Evolutionary conservation across 495 filamentous ascomycete species (phyloP).

Genomic region (Xylaria telfairii): DNA sequence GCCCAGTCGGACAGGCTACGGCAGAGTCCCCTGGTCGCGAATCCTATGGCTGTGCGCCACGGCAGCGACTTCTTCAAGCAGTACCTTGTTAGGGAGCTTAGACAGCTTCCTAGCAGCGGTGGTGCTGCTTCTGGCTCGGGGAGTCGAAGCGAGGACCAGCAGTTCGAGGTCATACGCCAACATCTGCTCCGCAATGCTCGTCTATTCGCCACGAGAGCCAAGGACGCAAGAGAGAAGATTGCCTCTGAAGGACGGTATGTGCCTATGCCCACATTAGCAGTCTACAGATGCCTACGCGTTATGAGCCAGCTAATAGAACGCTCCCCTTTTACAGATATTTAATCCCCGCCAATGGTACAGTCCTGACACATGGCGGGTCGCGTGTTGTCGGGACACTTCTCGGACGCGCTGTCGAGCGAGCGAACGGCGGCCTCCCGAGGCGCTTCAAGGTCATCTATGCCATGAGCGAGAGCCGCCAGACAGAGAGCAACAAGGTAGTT

Average conservation of each 20-base stretch:
- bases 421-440: slow-evolving; percentile 57
- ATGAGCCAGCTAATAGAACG: slow-evolving; percentile 3
- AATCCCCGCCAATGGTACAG: slow-evolving; percentile 73
- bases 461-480: slow-evolving; percentile 50
- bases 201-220: slow-evolving; percentile 86
- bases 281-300: not conserved
- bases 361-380: slow-evolving; percentile 87
- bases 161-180: slow-evolving; percentile 81
- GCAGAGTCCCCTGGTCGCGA: slow-evolving; percentile 64
- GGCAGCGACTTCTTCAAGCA: slow-evolving; percentile 96
- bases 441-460: slow-evolving; percentile 90
- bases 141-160: slow-evolving; percentile 46
- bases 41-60: slow-evolving; percentile 88
- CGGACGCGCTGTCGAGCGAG: slow-evolving; percentile 67
- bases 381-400: slow-evolving; percentile 82
- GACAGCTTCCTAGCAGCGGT: slow-evolving; percentile 53
- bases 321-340: not conserved
- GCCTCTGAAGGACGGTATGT: slow-evolving; percentile 51
- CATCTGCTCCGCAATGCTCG: slow-evolving; percentile 84
- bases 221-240: slow-evolving; percentile 81
- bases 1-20: slow-evolving; percentile 76
- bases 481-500: slow-evolving; percentile 59
- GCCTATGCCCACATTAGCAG: not conserved
- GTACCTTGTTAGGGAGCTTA: slow-evolving; percentile 74
- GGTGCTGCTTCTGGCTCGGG: slow-evolving; percentile 21